Conservation (phyloP, 2,329 filamentous ascomycete species). For the Neonectria magnoliae region DNA sequence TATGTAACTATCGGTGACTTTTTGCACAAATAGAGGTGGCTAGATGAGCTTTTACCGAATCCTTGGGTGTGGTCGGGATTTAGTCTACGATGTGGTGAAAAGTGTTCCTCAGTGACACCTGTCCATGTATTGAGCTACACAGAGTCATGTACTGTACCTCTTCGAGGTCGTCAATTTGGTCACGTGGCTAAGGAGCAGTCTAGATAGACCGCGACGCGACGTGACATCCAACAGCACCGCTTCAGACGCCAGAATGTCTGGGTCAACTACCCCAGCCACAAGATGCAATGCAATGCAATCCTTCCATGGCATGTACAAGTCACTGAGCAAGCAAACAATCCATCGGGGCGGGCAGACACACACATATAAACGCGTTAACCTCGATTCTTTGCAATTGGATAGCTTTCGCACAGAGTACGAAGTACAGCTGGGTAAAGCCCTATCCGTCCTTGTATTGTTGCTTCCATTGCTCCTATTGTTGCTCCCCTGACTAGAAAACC, state of each 20-base stretch:
- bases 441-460: not conserved
- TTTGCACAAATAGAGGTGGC: not conserved
- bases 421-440: not conserved
- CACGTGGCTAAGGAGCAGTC: constrained; percentile 9
- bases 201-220: not conserved
- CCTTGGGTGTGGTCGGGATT: constrained; percentile 1
- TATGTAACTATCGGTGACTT: not conserved
- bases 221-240: not conserved
- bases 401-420: not conserved
- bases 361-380: not conserved
- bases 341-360: not conserved
- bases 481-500: not conserved
- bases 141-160: constrained; percentile 1
- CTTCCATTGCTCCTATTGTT: not conserved
- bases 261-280: constrained; percentile 2
- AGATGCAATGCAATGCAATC: constrained; percentile 1
- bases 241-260: not conserved
- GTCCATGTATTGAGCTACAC: not conserved
- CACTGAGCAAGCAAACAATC: not conserved
- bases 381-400: not conserved
- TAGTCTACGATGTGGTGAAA: not conserved
- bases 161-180: constrained; percentile 6
- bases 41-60: not conserved
- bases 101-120: not conserved
- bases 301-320: not conserved